Percentiles rank a stretch among this genome's conserved stretches.
These are phyloP conservation scores for Tetracladium maxilliforme DNA, from an alignment of 2,329 filamentous ascomycete species.

Conservation along the genomic window DNA sequence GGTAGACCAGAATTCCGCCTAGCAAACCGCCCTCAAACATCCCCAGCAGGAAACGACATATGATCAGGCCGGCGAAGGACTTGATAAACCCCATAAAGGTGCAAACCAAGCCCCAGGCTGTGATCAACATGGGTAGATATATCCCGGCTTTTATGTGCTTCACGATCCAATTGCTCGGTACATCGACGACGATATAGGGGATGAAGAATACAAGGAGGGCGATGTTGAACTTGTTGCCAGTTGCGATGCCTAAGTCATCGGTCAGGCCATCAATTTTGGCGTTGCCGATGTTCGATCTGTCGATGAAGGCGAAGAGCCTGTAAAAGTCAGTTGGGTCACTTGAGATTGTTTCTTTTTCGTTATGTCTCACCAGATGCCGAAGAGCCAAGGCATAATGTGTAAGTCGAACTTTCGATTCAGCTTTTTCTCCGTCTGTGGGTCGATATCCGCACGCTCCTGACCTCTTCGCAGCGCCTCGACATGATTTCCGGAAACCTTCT, in stretches of 20 bases:
- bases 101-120: no score
- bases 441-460: no score
- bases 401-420: conserved; percentile 1
- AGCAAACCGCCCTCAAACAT: conserved; percentile 8
- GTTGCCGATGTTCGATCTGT: conserved; percentile 15
- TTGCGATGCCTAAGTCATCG: conserved; percentile 14
- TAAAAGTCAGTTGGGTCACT: no score
- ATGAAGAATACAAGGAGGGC: conserved; percentile 15
- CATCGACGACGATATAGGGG: conserved; percentile 10
- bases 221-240: conserved; percentile 14
- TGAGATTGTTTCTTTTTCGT: no score
- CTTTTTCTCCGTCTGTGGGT: no score
- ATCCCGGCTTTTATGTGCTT: conserved; percentile 7
- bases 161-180: conserved; percentile 8
- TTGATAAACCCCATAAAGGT: no score
- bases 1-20: no score
- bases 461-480: no score
- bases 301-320: conserved; percentile 8
- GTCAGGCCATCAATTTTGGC: conserved; percentile 12
- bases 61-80: conserved; percentile 15
- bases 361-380: no score
- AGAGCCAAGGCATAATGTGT: conserved; percentile 1
- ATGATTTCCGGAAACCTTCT: no score
- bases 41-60: conserved; percentile 10
- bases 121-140: conserved; percentile 2